Conservation (phyloP, 164 flowering plant species). For the Vitis riparia region DNA sequence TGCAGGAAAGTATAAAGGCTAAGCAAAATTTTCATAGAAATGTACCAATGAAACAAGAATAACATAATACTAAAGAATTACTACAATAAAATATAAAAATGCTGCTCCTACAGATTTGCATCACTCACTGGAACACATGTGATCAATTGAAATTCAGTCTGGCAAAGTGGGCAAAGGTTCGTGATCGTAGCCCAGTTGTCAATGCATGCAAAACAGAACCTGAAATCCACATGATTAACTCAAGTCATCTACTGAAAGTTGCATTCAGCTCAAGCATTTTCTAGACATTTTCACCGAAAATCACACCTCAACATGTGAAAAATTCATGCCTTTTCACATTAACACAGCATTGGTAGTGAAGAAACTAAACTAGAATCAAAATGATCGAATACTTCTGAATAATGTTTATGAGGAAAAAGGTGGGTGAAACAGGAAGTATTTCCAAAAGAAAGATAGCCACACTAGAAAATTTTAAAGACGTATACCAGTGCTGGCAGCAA, state of each 20-base stretch:
- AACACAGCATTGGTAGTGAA: neutral
- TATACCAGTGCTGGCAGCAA: slow-evolving; percentile 93
- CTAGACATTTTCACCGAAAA: neutral
- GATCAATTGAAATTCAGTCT: slow-evolving; percentile 87
- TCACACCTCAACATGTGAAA: too few relatives aligned
- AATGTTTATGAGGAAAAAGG: neutral
- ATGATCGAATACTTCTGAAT: neutral
- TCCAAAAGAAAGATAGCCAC: neutral
- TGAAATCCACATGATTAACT: slow-evolving; percentile 31
- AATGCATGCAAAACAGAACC: slow-evolving; percentile 97
- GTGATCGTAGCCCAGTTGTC: slow-evolving; percentile 98
- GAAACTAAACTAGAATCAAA: neutral
- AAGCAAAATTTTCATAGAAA: too few relatives aligned
- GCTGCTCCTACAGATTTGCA: neutral
- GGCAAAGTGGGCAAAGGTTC: slow-evolving; percentile 95
- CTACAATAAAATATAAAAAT: neutral
- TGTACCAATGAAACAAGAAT: too few relatives aligned
- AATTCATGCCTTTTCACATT: too few relatives aligned
- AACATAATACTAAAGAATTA: neutral
- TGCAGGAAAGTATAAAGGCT: too few relatives aligned
- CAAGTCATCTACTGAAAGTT: neutral
- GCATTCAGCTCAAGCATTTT: neutral
- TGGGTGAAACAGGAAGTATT: neutral
- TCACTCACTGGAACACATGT: slow-evolving; percentile 95
- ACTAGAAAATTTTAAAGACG: neutral